These are phyloP conservation scores for Pleurotus platypus DNA, from an alignment of 768 basidiomycete species.

Conservation along the genomic window DNA sequence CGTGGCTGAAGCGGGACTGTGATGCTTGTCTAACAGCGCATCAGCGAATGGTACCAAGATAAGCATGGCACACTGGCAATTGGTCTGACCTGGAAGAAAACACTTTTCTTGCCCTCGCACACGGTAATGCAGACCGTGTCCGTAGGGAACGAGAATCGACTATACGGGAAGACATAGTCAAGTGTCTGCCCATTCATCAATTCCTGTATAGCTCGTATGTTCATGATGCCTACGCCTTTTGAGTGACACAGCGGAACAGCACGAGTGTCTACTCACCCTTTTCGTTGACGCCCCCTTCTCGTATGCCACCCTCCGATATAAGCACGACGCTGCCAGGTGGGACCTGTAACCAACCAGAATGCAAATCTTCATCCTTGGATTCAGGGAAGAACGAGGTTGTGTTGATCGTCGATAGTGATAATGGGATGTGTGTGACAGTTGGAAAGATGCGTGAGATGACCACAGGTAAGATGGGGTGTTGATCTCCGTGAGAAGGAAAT, in stretches of 20 bases:
- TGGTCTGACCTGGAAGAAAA: constrained; percentile 61
- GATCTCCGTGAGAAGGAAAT: constrained; percentile 46
- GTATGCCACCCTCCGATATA: constrained; percentile 62
- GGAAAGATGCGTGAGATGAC: constrained; percentile 61
- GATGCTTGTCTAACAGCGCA: constrained; percentile 50
- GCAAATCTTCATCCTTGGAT: constrained; percentile 66
- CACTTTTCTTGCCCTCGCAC: constrained; percentile 62
- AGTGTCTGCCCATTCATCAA: constrained; percentile 63
- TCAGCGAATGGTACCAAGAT: not conserved
- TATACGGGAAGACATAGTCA: constrained; percentile 76
- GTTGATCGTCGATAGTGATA: constrained; percentile 65
- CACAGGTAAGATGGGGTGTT: constrained; percentile 46
- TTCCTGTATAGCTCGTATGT: constrained; percentile 61
- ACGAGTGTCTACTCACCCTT: constrained; percentile 34
- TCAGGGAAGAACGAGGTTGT: constrained; percentile 56
- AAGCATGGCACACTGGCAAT: not conserved
- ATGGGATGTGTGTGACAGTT: constrained; percentile 46
- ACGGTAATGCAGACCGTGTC: constrained; percentile 66
- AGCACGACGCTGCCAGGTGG: constrained; percentile 57
- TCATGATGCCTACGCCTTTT: constrained; percentile 47
- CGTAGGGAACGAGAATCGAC: constrained; percentile 66
- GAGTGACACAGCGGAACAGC: not conserved
- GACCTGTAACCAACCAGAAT: constrained; percentile 72
- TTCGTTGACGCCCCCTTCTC: constrained; percentile 64
- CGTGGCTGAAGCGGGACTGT: constrained; percentile 44